Base-by-base conservation (phyloP, 352 stramenopile genomes). In the Phytophthora vignae region DNA sequence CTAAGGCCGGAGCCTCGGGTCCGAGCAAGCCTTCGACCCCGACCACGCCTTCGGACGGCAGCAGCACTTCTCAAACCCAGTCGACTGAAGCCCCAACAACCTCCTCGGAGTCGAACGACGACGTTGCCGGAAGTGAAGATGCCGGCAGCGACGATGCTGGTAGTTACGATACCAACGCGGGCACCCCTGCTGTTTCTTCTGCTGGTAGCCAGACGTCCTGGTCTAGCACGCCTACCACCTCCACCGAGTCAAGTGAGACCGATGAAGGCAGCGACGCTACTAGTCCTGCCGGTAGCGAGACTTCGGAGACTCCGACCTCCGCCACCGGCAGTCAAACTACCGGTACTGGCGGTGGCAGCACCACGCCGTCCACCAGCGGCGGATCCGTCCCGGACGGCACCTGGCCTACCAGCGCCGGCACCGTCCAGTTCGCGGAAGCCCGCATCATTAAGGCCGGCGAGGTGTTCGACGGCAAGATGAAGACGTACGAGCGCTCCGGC, bases 401-500 rank as follows among this genome's bases (percentile, higher is more conserved):
- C 3, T 69, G 62, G 62, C 62, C 62, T 21, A 52, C 62, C n/a
- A 62, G 56, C 65, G 67, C 57, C 10, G 57, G 65, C 4, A 58
- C 65, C 10, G 57, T 71, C 22, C 61, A 63, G 52, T 74, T 66
- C 61, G 48, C 49, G 4, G 71, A 67, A 22, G 64, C 74, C 1
- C 64, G 74, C n/a, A 60, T 75, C 27, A 70, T 85, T 33, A 69
- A 77, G 21, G 77, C 77, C 14, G 76, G 73, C 11, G 68, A 64
- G 44, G 57, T 59, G 11, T 70, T 70, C 21, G 63, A 70, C 63
- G 63, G 64, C 15, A 71, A 64, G 27, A 85, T 84, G 73, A 72
- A 89, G 71, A 91, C 76, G 0, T 91, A 84, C 71, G 77, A 91
- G 15, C 81, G 76, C 14, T 83, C 76, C 7, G 68, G 84, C 50